Evolutionary conservation across 208 protist genomes (phyloP).

Genomic region (Willaertia magna): DNA sequence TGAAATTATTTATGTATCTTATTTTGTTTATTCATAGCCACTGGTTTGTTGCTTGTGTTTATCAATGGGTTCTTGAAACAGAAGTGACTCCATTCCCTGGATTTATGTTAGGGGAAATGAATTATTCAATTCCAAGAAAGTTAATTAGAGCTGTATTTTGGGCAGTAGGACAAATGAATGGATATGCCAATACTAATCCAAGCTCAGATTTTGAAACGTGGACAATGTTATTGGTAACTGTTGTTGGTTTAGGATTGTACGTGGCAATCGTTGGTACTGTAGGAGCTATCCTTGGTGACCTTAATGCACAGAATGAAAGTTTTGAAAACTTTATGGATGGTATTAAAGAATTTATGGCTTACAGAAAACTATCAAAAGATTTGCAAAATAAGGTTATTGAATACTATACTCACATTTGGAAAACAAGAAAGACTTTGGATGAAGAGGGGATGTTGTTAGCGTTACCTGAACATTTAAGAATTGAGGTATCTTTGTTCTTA

Average conservation of each 20-base stretch:
- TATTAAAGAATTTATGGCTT: constrained; percentile 21
- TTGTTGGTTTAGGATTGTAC: not conserved
- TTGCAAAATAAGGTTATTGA: constrained; percentile 20
- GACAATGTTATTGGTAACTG: not conserved
- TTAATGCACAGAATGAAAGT: not conserved
- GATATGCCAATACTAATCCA: not conserved
- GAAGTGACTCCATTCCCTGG: not conserved
- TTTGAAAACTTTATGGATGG: not conserved
- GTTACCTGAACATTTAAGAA: constrained; percentile 19
- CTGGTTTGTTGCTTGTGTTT: not conserved
- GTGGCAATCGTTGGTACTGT: not conserved
- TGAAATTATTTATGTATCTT: not conserved
- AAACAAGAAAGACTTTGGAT: constrained; percentile 19
- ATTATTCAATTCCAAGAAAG: not conserved
- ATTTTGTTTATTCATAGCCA: not conserved
- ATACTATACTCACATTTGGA: constrained; percentile 24
- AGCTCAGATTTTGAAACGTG: not conserved
- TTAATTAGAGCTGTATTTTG: not conserved
- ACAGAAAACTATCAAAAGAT: constrained; percentile 13
- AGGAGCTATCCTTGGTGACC: not conserved
- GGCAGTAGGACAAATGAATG: not conserved
- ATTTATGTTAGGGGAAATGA: not conserved
- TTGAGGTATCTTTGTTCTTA: constrained; percentile 19
- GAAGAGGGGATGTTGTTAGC: constrained; percentile 12
- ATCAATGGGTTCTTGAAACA: not conserved